Percentiles rank a stretch among this genome's conserved stretches.
Evolutionary conservation across 1,139 yeast species (phyloP).

Genomic region (Candida freyschussii): DNA sequence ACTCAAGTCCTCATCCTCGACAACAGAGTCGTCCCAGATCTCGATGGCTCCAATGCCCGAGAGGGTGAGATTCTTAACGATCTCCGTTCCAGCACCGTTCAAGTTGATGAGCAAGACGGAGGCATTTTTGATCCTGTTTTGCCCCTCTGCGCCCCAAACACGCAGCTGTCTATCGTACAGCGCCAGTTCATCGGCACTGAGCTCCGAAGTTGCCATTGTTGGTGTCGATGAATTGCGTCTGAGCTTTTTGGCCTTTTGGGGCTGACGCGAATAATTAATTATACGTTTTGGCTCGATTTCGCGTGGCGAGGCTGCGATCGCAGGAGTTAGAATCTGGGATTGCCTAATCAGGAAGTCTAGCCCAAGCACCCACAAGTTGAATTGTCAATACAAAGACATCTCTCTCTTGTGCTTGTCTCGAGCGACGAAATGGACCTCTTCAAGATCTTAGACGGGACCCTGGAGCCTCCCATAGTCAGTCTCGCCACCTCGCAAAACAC

Average conservation of each 20-base stretch:
- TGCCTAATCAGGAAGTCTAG: slow-evolving; percentile 3
- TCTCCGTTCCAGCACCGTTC: slow-evolving; percentile 74
- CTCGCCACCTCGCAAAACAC: slow-evolving; percentile 32
- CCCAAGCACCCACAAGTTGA: neutral
- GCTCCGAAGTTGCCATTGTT: slow-evolving; percentile 15
- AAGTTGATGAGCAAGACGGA: slow-evolving; percentile 61
- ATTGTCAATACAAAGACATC: too few relatives aligned
- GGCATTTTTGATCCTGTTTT: slow-evolving; percentile 71
- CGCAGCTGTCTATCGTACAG: slow-evolving; percentile 93
- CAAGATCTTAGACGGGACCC: slow-evolving; percentile 74
- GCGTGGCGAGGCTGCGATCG: too few relatives aligned
- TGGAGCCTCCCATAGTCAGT: slow-evolving; percentile 75
- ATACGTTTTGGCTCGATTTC: too few relatives aligned
- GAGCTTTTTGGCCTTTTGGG: too few relatives aligned
- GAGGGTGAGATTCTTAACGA: slow-evolving; percentile 76
- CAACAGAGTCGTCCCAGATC: slow-evolving; percentile 54
- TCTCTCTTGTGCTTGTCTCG: too few relatives aligned
- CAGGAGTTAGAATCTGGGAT: too few relatives aligned
- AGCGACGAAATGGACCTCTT: slow-evolving; percentile 60
- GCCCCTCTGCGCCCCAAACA: slow-evolving; percentile 96
- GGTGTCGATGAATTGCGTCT: neutral
- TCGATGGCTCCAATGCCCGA: slow-evolving; percentile 85
- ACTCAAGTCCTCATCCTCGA: slow-evolving; percentile 61
- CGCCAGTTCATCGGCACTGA: slow-evolving; percentile 71
- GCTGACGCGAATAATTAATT: too few relatives aligned